Base-by-base conservation (phyloP, 2,329 filamentous ascomycete genomes). In the Trichoderma harzianum region DNA sequence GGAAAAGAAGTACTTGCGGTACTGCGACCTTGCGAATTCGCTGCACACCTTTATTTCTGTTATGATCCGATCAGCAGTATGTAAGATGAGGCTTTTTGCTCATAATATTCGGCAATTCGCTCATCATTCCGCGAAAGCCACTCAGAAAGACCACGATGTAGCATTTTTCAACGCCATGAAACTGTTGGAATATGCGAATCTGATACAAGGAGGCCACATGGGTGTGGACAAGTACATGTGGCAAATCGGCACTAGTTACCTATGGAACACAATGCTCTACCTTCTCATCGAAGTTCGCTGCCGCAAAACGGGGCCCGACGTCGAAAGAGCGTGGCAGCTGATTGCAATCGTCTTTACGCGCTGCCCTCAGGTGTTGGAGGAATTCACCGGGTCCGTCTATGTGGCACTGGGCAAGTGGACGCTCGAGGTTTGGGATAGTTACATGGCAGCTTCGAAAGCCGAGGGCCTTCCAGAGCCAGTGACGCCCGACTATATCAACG, bases 201-300 rank as follows among this genome's bases (percentile, higher is more conserved):
- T 69, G 26, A 60, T 69, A 0, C 55, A 69, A 4, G 26, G 53
- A 1, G 65, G 65, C 1, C 55, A 69, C 10, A 43, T 60, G 53
- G 65, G 65, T 5, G 14, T 69, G 36, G 55, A 69, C n/a, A 69
- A 69, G 36, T 69, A 47, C 36, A 58, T 60, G 65, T 69, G 65
- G 65, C 65, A 69, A 14, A 69, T 60, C n/a, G 65, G 65, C 26
- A 69, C 65, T 34, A 69, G 65, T 55, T 69, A 69, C 16, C 55
- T 58, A 28, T 69, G 65, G 65, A 69, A 60, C 26, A 69, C 65
- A 8, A 69, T 69, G 55, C 65, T 69, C 7, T 69, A 69, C 7
- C 26, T 69, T n/a, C 65, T 69, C 26, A 69, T 69, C 24, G 65
- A 69, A 47, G n/a, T 69, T 6, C 53, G 65, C n/a, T 1, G 1